Base-by-base conservation (phyloP, 192 early-diverging fungal genomes). In the Backusella morwellensis region DNA sequence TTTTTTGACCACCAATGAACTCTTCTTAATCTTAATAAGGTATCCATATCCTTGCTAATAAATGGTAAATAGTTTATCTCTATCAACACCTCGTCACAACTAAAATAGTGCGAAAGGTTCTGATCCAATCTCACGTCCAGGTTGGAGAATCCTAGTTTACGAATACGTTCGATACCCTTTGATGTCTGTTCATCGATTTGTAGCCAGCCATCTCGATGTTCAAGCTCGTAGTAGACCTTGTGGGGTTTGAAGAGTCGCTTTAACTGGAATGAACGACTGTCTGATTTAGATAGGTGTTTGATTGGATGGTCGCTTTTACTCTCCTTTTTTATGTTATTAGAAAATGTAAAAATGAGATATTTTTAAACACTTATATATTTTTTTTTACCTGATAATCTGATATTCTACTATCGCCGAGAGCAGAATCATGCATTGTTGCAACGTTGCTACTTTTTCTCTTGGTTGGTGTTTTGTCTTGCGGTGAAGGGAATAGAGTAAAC, bases 1-100 rank as follows among this genome's bases (percentile, higher is more conserved):
- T 70, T 38, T 23, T 44, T 70, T 26, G 36, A 36, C 69, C 69
- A 70, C 69, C 69, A 70, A 70, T 41, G 69, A 70, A 70, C 69
- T 14, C 69, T 36, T 14, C 69, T 36, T 44, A 70, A 44, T 12
- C 69, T 36, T 6, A 70, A 35, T 12, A 44, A 42, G 12, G 21
- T 29, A 63, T 23, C 11, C 1, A 63, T 29, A 29, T 63, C 56
- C 9, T 63, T 63, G 8, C 26, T 29, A 11, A 63, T 63, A 29
- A 63, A 63, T 3, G 56, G 56, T 63, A 63, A 63, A 14, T 63
- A 63, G 56, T 63, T 63, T 23, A 63, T 63, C n/a, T 63, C 56
- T 29, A 63, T 63, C 21, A 63, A 11, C 23, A 63, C 56, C 56
- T 63, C 56, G 11, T 63, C 56, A 63, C 26, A 29, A 4, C 21